Evolutionary conservation across 345 rosid species (phyloP).

Genomic region (Microcos paniculata): DNA sequence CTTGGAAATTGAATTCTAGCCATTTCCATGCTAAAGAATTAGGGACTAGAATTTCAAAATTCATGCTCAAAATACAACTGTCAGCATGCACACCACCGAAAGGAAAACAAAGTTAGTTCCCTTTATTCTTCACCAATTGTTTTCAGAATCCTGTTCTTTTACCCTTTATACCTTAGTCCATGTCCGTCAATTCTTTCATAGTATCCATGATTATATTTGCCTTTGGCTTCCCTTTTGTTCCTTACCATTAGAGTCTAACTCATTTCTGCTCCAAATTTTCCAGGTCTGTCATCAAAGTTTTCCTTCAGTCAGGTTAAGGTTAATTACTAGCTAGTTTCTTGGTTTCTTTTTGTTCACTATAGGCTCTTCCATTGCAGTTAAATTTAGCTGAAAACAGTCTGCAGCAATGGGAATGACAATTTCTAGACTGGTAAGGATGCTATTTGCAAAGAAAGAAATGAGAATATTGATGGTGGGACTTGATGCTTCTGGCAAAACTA

Average conservation of each 20-base stretch:
- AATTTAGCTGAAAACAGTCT: background rate
- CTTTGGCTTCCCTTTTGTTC: background rate
- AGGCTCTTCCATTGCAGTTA: background rate
- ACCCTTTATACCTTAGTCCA: conserved; percentile 13
- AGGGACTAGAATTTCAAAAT: background rate
- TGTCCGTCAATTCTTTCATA: background rate
- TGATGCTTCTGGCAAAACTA: conserved; percentile 78
- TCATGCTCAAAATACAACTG: background rate
- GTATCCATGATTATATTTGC: background rate
- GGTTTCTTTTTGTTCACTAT: background rate
- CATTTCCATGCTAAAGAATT: background rate
- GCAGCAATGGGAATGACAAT: conserved; percentile 49
- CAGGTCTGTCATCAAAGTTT: background rate
- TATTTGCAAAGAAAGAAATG: conserved; percentile 68
- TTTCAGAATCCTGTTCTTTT: conserved; percentile 33
- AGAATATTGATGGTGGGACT: conserved; percentile 79
- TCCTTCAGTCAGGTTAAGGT: background rate
- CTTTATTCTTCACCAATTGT: conserved; percentile 32
- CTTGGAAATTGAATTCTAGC: conserved; percentile 14
- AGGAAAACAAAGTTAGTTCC: conserved; percentile 19
- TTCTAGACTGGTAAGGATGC: conserved; percentile 43
- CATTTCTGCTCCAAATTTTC: background rate
- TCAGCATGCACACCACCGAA: background rate
- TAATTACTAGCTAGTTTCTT: background rate
- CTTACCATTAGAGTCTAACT: background rate